Evolutionary conservation across 2,329 filamentous ascomycete genomes (phyloP).

Genomic region (Rhinocladiella mackenziei): DNA sequence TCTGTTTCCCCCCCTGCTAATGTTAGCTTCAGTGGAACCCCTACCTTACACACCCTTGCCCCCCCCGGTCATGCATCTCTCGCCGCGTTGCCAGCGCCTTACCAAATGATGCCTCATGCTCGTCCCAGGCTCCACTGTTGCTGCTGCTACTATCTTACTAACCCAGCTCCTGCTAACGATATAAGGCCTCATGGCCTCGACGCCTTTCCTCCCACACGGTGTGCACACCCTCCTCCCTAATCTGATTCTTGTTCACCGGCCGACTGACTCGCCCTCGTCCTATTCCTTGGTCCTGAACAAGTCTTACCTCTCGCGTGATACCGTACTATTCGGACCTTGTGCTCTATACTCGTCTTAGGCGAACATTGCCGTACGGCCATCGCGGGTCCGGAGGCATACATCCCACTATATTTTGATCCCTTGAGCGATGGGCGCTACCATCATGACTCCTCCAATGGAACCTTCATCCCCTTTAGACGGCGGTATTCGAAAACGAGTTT

Average conservation of each 20-base stretch:
- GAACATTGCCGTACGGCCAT: background rate
- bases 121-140: constrained; percentile 8
- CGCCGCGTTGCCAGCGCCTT: background rate
- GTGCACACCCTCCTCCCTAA: constrained; percentile 4
- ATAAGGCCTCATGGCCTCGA: constrained; percentile 21
- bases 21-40: constrained; percentile 1
- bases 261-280: no score
- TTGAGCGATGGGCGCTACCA: constrained; percentile 19
- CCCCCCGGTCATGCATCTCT: constrained; percentile 12
- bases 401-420: background rate
- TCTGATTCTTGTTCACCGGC: background rate
- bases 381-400: background rate
- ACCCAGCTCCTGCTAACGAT: constrained; percentile 1
- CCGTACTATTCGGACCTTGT: no score
- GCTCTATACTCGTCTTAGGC: no score
- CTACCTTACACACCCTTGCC: no score
- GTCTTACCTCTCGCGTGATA: no score
- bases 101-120: constrained; percentile 9
- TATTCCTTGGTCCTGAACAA: no score
- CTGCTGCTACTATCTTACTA: constrained; percentile 3
- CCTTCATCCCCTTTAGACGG: constrained; percentile 28
- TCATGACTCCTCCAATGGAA: constrained; percentile 29
- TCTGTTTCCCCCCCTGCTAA: background rate
- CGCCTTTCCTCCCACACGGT: constrained; percentile 7
- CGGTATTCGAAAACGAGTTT: constrained; percentile 55